Conservation (phyloP, 306 rosid species). For the Hippophae gyantsensis region DNA sequence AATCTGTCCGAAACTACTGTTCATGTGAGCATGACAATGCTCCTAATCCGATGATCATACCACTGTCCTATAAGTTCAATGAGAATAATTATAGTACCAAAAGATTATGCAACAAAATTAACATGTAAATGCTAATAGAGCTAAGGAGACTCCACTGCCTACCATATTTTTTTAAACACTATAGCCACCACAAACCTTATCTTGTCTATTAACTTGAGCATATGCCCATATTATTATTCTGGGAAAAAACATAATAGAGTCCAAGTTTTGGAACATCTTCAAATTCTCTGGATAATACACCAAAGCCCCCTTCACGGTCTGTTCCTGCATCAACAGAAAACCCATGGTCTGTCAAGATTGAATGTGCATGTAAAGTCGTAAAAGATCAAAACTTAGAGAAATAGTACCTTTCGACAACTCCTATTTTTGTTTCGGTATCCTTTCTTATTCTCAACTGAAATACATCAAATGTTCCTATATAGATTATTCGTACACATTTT, state of each 20-base stretch:
- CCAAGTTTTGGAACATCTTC: slow-evolving; percentile 24
- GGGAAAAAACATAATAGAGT: slow-evolving; percentile 8
- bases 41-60: slow-evolving; percentile 4
- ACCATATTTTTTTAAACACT: slow-evolving; percentile 25
- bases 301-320: slow-evolving; percentile 10
- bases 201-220: slow-evolving; percentile 22
- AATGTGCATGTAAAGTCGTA: slow-evolving; percentile 3
- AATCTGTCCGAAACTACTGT: too few relatives aligned
- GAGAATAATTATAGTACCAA: slow-evolving; percentile 6
- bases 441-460: too few relatives aligned
- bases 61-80: slow-evolving; percentile 14
- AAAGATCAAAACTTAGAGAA: not conserved
- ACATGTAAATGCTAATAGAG: slow-evolving; percentile 25
- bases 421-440: too few relatives aligned
- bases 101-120: slow-evolving; percentile 19
- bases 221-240: slow-evolving; percentile 33
- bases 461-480: too few relatives aligned
- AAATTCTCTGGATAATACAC: slow-evolving; percentile 19
- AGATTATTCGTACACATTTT: too few relatives aligned
- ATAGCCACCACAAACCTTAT: slow-evolving; percentile 24
- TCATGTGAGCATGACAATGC: not conserved
- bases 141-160: slow-evolving; percentile 24
- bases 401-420: too few relatives aligned
- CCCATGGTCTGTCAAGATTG: slow-evolving; percentile 12
- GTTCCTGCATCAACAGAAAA: slow-evolving; percentile 37